Evolutionary conservation across 1,284 basidiomycete genomes (phyloP).

Genomic region (Cyathus pygmaeus): DNA sequence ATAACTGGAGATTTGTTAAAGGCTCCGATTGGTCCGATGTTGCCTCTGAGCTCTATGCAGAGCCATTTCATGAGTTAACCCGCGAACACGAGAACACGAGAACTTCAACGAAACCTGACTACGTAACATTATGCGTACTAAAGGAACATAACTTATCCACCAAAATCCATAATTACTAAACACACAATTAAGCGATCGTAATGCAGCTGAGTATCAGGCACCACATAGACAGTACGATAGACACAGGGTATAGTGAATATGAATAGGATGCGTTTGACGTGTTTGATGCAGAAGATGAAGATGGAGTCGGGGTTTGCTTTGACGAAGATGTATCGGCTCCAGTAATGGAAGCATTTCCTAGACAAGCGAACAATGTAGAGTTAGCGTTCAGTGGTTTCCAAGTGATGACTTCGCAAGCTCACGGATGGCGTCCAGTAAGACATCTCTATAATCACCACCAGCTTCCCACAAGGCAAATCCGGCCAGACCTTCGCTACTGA

Average conservation of each 20-base stretch:
- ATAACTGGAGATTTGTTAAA: too few relatives aligned
- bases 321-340: not conserved
- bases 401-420: slow-evolving; percentile 8
- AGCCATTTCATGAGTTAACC: too few relatives aligned
- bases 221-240: too few relatives aligned
- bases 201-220: too few relatives aligned
- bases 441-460: slow-evolving; percentile 66
- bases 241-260: not conserved
- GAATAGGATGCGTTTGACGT: not conserved
- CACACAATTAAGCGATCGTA: too few relatives aligned
- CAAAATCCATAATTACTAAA: too few relatives aligned
- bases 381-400: too few relatives aligned
- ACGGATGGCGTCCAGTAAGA: slow-evolving; percentile 66
- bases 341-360: slow-evolving; percentile 1
- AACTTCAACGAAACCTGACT: too few relatives aligned
- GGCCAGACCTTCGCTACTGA: slow-evolving; percentile 58
- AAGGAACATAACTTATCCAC: too few relatives aligned
- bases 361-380: not conserved
- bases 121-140: too few relatives aligned
- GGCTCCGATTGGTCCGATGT: too few relatives aligned
- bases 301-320: not conserved
- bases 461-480: slow-evolving; percentile 76
- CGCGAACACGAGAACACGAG: not conserved
- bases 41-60: too few relatives aligned
- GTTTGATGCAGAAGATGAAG: not conserved